Percentiles rank a stretch among this genome's conserved stretches.
Conservation (phyloP, 1,284 basidiomycete genomes). For the Heterobasidion occidentale region DNA sequence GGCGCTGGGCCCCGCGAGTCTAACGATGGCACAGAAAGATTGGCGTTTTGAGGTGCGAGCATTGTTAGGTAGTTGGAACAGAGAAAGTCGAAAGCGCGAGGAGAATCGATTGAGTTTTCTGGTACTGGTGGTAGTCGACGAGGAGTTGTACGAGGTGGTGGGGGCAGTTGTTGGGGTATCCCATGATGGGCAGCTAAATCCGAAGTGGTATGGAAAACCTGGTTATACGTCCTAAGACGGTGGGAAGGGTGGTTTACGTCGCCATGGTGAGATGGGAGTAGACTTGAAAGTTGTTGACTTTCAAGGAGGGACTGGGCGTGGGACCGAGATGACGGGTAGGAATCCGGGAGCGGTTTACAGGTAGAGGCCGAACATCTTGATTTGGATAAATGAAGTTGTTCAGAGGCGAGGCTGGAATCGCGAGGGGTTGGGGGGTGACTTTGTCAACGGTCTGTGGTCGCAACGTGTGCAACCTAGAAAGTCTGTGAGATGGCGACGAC, state of each 20-base stretch:
- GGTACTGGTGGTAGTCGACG: constrained; percentile 27
- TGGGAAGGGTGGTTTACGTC: constrained; percentile 29
- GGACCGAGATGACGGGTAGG: constrained; percentile 22
- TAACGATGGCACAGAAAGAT: constrained; percentile 10
- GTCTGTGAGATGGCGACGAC: constrained; percentile 34
- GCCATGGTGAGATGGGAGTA: constrained; percentile 32
- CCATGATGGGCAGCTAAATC: constrained; percentile 69
- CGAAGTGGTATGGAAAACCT: constrained; percentile 38
- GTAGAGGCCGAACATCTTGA: constrained; percentile 26
- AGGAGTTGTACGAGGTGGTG: constrained; percentile 49
- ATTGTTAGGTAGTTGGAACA: constrained; percentile 41
- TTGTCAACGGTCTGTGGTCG: constrained; percentile 19
- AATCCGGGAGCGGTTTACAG: constrained; percentile 27
- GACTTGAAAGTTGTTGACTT: constrained; percentile 32
- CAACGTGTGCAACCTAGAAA: constrained; percentile 30
- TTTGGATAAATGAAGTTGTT: constrained; percentile 19
- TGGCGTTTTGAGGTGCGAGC: constrained; percentile 31
- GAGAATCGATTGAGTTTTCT: constrained; percentile 20
- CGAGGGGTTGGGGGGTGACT: constrained; percentile 24
- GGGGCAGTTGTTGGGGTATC: constrained; percentile 60
- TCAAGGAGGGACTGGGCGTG: constrained; percentile 22
- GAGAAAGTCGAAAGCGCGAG: constrained; percentile 27
- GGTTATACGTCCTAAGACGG: constrained; percentile 23
- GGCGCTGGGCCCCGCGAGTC: constrained; percentile 10
- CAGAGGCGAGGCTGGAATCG: constrained; percentile 28